Conservation (phyloP, 1,284 basidiomycete genomes). For the Tilletia indica region DNA sequence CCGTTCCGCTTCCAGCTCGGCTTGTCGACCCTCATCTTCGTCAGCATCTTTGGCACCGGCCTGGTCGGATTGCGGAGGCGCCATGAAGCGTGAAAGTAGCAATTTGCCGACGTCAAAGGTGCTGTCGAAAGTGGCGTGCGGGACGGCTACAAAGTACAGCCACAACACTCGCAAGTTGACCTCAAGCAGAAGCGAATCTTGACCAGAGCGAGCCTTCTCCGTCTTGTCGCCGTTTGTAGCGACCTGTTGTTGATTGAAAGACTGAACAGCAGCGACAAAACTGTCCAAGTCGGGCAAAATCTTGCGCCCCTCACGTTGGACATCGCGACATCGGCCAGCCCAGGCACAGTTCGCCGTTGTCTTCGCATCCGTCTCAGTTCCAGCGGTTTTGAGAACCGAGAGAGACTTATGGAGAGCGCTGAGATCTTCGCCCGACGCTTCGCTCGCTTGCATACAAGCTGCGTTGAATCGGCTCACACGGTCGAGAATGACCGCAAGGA, state of each 20-base stretch:
- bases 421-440: slow-evolving; percentile 68
- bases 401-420: slow-evolving; percentile 63
- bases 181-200: slow-evolving; percentile 70
- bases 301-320: slow-evolving; percentile 72
- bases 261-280: slow-evolving; percentile 70
- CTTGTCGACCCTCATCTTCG: slow-evolving; percentile 56
- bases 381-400: background rate
- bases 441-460: slow-evolving; percentile 30
- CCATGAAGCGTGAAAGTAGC: slow-evolving; percentile 62
- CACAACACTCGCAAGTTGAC: slow-evolving; percentile 74
- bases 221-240: background rate
- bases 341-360: slow-evolving; percentile 66
- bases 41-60: slow-evolving; percentile 28
- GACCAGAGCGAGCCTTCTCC: slow-evolving; percentile 1
- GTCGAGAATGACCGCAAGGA: slow-evolving; percentile 59
- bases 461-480: slow-evolving; percentile 31
- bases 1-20: slow-evolving; percentile 61
- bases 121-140: slow-evolving; percentile 71
- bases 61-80: background rate
- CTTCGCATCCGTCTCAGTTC: slow-evolving; percentile 61
- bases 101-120: slow-evolving; percentile 83
- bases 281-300: slow-evolving; percentile 81
- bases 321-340: slow-evolving; percentile 65
- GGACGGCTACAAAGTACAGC: slow-evolving; percentile 77
- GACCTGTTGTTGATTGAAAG: background rate